Evolutionary conservation across 2,329 filamentous ascomycete genomes (phyloP).

Genomic region (Pseudocercospora fuligena): DNA sequence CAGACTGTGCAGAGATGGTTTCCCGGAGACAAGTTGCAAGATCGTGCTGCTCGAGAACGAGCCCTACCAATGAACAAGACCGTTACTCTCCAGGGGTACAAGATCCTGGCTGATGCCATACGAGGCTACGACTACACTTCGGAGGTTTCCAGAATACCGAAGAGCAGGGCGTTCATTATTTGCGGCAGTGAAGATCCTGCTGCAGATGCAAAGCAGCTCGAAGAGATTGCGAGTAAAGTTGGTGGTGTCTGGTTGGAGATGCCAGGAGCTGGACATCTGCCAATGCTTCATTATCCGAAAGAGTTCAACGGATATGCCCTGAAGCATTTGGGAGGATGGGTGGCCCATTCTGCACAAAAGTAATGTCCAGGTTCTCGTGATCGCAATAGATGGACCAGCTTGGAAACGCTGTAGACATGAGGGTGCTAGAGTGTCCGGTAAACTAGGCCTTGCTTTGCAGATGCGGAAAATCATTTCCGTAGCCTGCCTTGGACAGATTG

Average conservation of each 20-base stretch:
- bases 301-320: conserved; percentile 35
- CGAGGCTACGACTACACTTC: conserved; percentile 35
- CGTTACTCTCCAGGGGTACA: conserved; percentile 34
- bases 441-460: neutral
- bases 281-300: conserved; percentile 35
- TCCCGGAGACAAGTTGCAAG: conserved; percentile 27
- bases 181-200: conserved; percentile 35
- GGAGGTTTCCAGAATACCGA: conserved; percentile 21
- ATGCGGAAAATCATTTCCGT: no score
- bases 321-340: conserved; percentile 23
- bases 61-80: conserved; percentile 31
- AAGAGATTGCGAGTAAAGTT: conserved; percentile 31
- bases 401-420: neutral
- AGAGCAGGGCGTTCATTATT: conserved; percentile 30
- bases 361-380: neutral
- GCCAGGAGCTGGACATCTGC: conserved; percentile 37
- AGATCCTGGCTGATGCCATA: conserved; percentile 35
- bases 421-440: neutral
- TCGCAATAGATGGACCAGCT: neutral
- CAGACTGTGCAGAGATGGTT: conserved; percentile 36
- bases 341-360: neutral
- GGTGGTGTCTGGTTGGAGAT: conserved; percentile 30
- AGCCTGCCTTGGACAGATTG: no score
- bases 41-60: conserved; percentile 26
- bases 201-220: conserved; percentile 26